Base-by-base conservation (phyloP, 768 basidiomycete genomes). In the Chalciporus piperatus region DNA sequence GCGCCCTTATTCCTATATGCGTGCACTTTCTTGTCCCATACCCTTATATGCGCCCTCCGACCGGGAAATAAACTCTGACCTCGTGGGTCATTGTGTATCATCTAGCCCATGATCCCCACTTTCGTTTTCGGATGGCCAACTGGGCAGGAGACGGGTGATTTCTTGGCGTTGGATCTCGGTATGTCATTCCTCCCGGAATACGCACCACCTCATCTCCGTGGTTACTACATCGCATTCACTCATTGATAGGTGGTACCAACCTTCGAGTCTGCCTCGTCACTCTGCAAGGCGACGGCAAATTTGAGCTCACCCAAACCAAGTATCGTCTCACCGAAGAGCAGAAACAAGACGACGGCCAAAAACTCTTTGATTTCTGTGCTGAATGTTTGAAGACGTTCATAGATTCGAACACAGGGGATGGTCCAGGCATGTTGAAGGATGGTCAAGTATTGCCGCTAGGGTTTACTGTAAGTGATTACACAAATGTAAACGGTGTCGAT, bases 231-330 rank as follows among this genome's bases (percentile, higher is more conserved):
- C 43, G 14, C 30, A 11, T 32, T 10, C 30, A 14, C 35, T 6
- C n/a, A 6, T 48, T 27, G 1, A 16, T 52, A 91, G 90, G 91
- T 46, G 95, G 95, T 30, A 98, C 96, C 20, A 98, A 99, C 65
- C 80, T 99, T n/a, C 93, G 97, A 40, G 97, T 98, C 40, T 99
- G 97, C 72, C 86, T 97, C 40, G 96, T 99, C 45, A 89, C 85
- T 25, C 76, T 99, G 2, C 84, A 89, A 59, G 97, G 97, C 22
- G 80, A 85, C 10, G 96, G 97, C 52, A 95, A 96, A 75, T 99
- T 98, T 68, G 94, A 98, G 72, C 88, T 99, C 59, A 93, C 94
- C 0, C 96, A 98, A 67, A 88, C 94, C 32, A 99, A 99, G 71
- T 98, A 98, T 71, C 88, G 95, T 45, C 81, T 99, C 41, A 85